These are phyloP conservation scores for Pichia sp. DNA, from an alignment of 1,139 yeast genomes.

Conservation along the genomic window DNA sequence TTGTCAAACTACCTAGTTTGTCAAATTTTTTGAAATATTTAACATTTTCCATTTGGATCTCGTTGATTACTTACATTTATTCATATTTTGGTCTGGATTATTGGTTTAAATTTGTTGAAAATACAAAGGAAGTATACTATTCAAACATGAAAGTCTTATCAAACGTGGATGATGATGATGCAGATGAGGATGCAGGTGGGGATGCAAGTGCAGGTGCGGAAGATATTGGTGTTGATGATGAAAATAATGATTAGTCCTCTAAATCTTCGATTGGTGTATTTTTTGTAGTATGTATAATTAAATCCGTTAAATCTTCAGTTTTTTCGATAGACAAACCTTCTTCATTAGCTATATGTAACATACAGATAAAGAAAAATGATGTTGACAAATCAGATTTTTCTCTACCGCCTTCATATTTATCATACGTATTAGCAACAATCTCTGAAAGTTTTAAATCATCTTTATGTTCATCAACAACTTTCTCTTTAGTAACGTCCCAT, in stretches of 20 bases:
- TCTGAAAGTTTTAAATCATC: slow-evolving; percentile 27
- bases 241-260: neutral
- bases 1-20: slow-evolving; percentile 17
- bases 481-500: slow-evolving; percentile 43
- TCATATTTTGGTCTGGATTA: neutral
- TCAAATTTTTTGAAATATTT: slow-evolving; percentile 39
- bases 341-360: slow-evolving; percentile 84
- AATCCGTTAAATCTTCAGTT: slow-evolving; percentile 51
- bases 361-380: slow-evolving; percentile 79
- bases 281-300: slow-evolving; percentile 33
- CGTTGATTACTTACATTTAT: slow-evolving; percentile 30
- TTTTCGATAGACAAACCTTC: slow-evolving; percentile 65
- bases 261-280: neutral
- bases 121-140: slow-evolving; percentile 55
- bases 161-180: slow-evolving; percentile 36
- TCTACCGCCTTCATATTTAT: slow-evolving; percentile 44
- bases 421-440: slow-evolving; percentile 44
- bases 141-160: slow-evolving; percentile 57
- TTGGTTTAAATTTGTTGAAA: slow-evolving; percentile 28
- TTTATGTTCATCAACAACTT: slow-evolving; percentile 9
- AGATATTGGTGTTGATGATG: slow-evolving; percentile 10
- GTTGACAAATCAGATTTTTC: slow-evolving; percentile 67
- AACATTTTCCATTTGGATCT: slow-evolving; percentile 61
- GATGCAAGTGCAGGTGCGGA: slow-evolving; percentile 14
- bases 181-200: neutral